Conservation (phyloP, 192 early-diverging fungal genomes). For the Umbelopsis isabellina region DNA sequence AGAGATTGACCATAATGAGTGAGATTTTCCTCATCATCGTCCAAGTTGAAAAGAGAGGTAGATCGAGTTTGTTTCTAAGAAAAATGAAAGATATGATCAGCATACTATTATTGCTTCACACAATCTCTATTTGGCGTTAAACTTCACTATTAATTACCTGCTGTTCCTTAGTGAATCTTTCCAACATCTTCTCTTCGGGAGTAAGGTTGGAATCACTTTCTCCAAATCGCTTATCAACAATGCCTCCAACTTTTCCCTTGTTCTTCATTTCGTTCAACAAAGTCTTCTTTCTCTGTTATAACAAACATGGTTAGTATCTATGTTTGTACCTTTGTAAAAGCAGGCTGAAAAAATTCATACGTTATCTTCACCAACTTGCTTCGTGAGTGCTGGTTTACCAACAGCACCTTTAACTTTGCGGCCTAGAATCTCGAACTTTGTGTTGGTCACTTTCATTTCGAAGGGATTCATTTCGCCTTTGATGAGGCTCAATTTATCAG, state of each 20-base stretch:
- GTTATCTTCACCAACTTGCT: slow-evolving; percentile 84
- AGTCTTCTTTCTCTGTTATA: slow-evolving; percentile 77
- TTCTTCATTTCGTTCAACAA: slow-evolving; percentile 76
- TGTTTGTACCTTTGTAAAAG: background rate
- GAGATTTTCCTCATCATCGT: slow-evolving; percentile 71
- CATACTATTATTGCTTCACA: background rate
- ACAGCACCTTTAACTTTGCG: slow-evolving; percentile 79
- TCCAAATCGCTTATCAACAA: slow-evolving; percentile 95
- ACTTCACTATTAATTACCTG: slow-evolving; percentile 47
- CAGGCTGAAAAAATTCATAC: slow-evolving; percentile 34
- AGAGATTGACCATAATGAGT: slow-evolving; percentile 97
- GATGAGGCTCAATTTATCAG: slow-evolving; percentile 47
- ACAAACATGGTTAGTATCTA: background rate
- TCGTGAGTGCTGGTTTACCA: slow-evolving; percentile 80
- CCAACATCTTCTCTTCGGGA: slow-evolving; percentile 95
- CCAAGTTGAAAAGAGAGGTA: slow-evolving; percentile 77
- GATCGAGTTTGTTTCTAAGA: slow-evolving; percentile 41
- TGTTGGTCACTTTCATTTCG: slow-evolving; percentile 79
- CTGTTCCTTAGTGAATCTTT: slow-evolving; percentile 89
- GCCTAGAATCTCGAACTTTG: slow-evolving; percentile 85
- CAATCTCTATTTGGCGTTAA: background rate
- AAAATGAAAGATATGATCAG: background rate
- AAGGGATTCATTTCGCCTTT: slow-evolving; percentile 82
- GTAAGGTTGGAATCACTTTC: slow-evolving; percentile 87
- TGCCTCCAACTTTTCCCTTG: slow-evolving; percentile 67